Conservation (phyloP, 2,329 filamentous ascomycete species). For the Furcasterigmium furcatum region DNA sequence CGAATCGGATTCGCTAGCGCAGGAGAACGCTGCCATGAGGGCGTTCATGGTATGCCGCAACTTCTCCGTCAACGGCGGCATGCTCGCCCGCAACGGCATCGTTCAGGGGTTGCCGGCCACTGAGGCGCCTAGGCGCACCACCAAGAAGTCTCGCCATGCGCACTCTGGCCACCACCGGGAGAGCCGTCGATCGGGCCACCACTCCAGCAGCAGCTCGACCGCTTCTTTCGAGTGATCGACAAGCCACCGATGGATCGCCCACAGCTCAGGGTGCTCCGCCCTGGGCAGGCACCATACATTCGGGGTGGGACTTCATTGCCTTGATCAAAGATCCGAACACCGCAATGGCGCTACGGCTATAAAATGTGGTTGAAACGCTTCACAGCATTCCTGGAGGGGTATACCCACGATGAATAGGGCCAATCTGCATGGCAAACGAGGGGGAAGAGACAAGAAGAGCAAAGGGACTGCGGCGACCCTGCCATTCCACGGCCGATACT, state of each 20-base stretch:
- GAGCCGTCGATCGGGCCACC: constrained; percentile 50
- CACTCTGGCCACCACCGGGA: constrained; percentile 36
- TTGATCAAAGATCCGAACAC: too few species aligned
- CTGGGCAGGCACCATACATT: too few species aligned
- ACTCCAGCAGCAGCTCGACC: constrained; percentile 62
- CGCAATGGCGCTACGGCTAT: not conserved
- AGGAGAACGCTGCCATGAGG: constrained; percentile 91
- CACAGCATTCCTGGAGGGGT: too few species aligned
- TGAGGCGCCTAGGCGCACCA: constrained; percentile 44
- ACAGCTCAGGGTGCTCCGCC: too few species aligned
- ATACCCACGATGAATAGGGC: not conserved
- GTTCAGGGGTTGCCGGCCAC: constrained; percentile 62
- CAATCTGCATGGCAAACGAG: not conserved
- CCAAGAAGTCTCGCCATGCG: constrained; percentile 50
- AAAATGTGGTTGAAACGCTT: not conserved
- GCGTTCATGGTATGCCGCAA: constrained; percentile 98
- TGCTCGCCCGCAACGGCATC: constrained; percentile 69
- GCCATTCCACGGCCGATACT: not conserved
- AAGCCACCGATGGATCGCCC: too few species aligned
- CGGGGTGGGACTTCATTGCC: too few species aligned
- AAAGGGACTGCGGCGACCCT: not conserved
- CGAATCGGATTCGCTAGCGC: constrained; percentile 76
- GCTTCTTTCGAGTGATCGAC: constrained; percentile 50
- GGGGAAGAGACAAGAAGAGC: not conserved
- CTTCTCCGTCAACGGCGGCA: constrained; percentile 95